Evolutionary conservation across 805 yeast species (phyloP), one percentile per base, ranked within the genome.

Genomic region (Kurtzmaniella cleridarum): DNA sequence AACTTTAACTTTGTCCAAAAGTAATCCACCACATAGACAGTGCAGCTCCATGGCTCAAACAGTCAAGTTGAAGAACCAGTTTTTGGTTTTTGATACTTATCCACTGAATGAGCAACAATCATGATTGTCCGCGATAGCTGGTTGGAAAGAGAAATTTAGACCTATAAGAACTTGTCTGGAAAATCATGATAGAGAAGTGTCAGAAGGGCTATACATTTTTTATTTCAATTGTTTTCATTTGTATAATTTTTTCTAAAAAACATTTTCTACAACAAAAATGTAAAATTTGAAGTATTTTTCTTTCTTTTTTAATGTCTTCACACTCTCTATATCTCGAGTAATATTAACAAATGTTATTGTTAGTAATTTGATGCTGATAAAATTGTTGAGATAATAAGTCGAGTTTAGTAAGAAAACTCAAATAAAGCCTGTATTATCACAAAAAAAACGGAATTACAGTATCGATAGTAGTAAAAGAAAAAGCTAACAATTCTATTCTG

Each of bases 11-110:
- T 76, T 78, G 81, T 78, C 81, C 81, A 74, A 76, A 76, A 73
- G 69, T 70, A 57, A 65, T 74, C 83, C 82, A 68, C 75, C 79
- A 70, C 79, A 61, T 61, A 78, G 84, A 78, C 84, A 78, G 84
- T 78, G 77, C 83, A 64, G 54, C 57, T 50, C 41, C 57, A 59
- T 60, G 60, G 55, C 53, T 46, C 51, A 38, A 45, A 43, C 36
- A 40, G 35, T 27, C 41, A 44, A 40, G 46, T 43, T 41, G 37
- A 27, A 35, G 28, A 20, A 23, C 42, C 68, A 61, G 69, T 62
- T 60, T 49, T 63, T 64, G 68, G 41, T 27, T 34, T 41, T 35
- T 31, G 26, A 38, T 20, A 32, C 27, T 27, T 36, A 27, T 27
- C 17, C 14, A 9, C 14, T 23, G 28, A 33, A 36, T 29, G 13